A percentile compares a stretch with the other conserved stretches of the same genome.
These are phyloP conservation scores for Galeopsis tetrahit DNA, from an alignment of 257 asterid genomes.

Conservation along the genomic window DNA sequence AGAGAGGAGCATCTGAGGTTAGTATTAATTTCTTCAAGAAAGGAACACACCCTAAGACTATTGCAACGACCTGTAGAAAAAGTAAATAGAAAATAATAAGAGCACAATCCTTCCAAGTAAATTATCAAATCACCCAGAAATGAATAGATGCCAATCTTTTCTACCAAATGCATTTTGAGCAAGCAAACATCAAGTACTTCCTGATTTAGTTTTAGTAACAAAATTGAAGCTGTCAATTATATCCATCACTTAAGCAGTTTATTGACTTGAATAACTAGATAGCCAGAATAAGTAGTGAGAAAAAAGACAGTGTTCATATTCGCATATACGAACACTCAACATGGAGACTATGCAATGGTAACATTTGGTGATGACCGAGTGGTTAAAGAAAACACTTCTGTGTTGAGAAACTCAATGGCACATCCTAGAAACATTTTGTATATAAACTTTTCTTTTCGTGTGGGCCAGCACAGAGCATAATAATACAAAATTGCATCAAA, in stretches of 20 bases:
- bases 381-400: slow-evolving; percentile 5
- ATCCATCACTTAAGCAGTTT: slow-evolving; percentile 9
- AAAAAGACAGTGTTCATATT: background rate
- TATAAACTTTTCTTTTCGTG: background rate
- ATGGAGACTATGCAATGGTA: background rate
- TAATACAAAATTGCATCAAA: background rate
- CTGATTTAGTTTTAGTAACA: slow-evolving; percentile 20
- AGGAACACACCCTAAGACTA: slow-evolving; percentile 86
- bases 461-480: background rate
- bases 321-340: slow-evolving; percentile 7
- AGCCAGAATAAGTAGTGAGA: background rate
- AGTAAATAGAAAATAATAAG: slow-evolving; percentile 16
- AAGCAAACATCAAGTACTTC: slow-evolving; percentile 5
- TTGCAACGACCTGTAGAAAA: slow-evolving; percentile 77
- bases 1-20: slow-evolving; percentile 90
- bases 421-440: background rate
- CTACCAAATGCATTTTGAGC: slow-evolving; percentile 22
- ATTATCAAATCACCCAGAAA: background rate
- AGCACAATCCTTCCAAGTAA: slow-evolving; percentile 2
- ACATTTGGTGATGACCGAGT: background rate
- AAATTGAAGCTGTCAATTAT: background rate
- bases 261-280: slow-evolving; percentile 8
- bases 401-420: background rate
- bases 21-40: slow-evolving; percentile 73
- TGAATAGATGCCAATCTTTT: background rate